Percentiles rank a stretch among this genome's conserved stretches.
phyloP scores from a whole-genome alignment of 2,329 filamentous ascomycete species.

The Emergomyces orientalis region DNA sequence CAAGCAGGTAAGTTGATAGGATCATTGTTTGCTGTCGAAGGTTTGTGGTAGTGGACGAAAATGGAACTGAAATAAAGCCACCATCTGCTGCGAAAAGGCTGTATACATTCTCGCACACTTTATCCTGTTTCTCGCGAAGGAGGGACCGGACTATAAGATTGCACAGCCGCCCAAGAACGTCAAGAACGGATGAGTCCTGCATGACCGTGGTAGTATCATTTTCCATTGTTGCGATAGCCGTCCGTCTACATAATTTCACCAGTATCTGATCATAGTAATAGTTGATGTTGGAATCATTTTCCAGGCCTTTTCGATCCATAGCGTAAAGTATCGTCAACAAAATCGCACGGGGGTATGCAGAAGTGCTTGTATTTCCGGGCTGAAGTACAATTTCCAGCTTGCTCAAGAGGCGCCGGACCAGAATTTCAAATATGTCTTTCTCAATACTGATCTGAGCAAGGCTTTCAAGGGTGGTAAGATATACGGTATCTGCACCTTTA shows the following conservation, averaged over 20 bases:
- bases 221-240: conserved; percentile 29
- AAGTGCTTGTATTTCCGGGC: conserved; percentile 38
- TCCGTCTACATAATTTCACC: conserved; percentile 33
- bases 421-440: conserved; percentile 53
- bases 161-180: conserved; percentile 52
- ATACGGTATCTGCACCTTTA: conserved; percentile 37
- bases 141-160: conserved; percentile 51
- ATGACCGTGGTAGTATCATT: conserved; percentile 31
- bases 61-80: conserved; percentile 29
- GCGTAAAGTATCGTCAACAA: conserved; percentile 54
- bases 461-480: conserved; percentile 50
- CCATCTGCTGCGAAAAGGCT: conserved; percentile 39
- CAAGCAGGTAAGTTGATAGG: conserved; percentile 49
- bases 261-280: conserved; percentile 45
- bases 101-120: conserved; percentile 47
- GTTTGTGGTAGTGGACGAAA: conserved; percentile 22
- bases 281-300: conserved; percentile 35
- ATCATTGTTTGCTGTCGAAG: conserved; percentile 43
- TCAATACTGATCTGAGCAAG: conserved; percentile 57
- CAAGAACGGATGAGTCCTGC: conserved; percentile 46
- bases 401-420: conserved; percentile 54
- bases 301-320: conserved; percentile 44
- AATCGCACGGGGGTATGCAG: conserved; percentile 50
- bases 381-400: conserved; percentile 50
- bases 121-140: conserved; percentile 43